Percentiles rank a stretch among this genome's conserved stretches.
phyloP scores from a whole-genome alignment of 23 red algal species.

The Pyropia yezoensis region DNA sequence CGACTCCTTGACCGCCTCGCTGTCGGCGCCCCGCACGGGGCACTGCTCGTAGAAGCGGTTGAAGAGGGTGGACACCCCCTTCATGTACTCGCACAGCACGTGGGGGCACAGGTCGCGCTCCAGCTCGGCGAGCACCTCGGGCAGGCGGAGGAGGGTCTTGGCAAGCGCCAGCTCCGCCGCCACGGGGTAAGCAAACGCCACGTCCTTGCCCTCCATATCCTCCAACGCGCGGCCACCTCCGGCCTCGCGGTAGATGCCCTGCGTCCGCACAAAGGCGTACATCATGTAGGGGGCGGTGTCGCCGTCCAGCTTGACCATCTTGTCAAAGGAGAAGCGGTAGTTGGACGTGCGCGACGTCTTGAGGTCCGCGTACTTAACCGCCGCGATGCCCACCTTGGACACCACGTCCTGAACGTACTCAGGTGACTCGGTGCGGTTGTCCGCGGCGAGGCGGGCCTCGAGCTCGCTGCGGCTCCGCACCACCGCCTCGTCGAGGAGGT shows the following conservation, averaged over 20 bases:
- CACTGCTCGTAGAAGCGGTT: slow-evolving; percentile 99
- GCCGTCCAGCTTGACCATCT: slow-evolving; percentile 92
- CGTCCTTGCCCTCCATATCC: slow-evolving; percentile 1
- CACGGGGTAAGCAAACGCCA: slow-evolving; percentile 49
- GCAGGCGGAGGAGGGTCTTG: slow-evolving; percentile 59
- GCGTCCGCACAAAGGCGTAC: slow-evolving; percentile 85
- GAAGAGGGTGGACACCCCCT: slow-evolving; percentile 57
- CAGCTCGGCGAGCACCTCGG: slow-evolving; percentile 69
- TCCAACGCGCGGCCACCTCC: slow-evolving; percentile 14
- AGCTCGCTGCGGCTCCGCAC: slow-evolving; percentile 57
- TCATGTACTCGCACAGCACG: slow-evolving; percentile 92
- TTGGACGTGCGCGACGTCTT: slow-evolving; percentile 75
- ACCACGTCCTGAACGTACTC: slow-evolving; percentile 27
- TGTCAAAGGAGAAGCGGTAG: slow-evolving; percentile 96
- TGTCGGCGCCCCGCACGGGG: slow-evolving; percentile 62
- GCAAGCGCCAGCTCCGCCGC: slow-evolving; percentile 59
- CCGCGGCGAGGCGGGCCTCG: slow-evolving; percentile 45
- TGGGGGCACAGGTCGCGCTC: slow-evolving; percentile 88
- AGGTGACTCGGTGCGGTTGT: slow-evolving; percentile 16
- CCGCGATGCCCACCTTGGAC: slow-evolving; percentile 46
- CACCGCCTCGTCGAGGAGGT: slow-evolving; percentile 86
- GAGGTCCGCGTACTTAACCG: slow-evolving; percentile 97
- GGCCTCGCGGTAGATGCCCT: slow-evolving; percentile 84
- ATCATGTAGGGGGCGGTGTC: slow-evolving; percentile 97
- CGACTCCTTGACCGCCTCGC: slow-evolving; percentile 42